phyloP scores from a whole-genome alignment of 1,139 yeast species.

The Scheffersomyces lignicola region DNA sequence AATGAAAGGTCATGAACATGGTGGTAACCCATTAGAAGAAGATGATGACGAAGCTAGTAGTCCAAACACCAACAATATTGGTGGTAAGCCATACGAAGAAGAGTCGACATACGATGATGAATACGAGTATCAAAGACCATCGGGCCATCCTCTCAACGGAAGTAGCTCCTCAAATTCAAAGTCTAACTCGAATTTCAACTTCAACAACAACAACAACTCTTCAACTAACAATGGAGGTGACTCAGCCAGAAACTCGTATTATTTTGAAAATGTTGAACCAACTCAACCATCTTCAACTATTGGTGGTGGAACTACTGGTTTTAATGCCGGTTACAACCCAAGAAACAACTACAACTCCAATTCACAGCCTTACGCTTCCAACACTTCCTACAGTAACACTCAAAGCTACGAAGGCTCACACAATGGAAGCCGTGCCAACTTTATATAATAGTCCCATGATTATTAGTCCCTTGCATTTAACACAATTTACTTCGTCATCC shows the following conservation, averaged over 20 bases:
- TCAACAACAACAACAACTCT: slow-evolving; percentile 9
- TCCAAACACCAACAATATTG: not conserved
- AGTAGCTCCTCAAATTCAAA: slow-evolving; percentile 5
- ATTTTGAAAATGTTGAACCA: slow-evolving; percentile 35
- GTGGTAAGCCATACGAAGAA: slow-evolving; percentile 24
- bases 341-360: slow-evolving; percentile 5
- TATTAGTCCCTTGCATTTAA: too few relatives aligned
- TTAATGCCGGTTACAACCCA: slow-evolving; percentile 1
- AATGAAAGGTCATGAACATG: slow-evolving; percentile 70
- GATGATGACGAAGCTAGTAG: slow-evolving; percentile 27
- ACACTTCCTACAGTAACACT: slow-evolving; percentile 11
- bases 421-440: slow-evolving; percentile 19
- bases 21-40: slow-evolving; percentile 29
- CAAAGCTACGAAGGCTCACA: slow-evolving; percentile 6
- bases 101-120: slow-evolving; percentile 10
- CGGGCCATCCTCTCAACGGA: slow-evolving; percentile 2
- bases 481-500: too few relatives aligned
- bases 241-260: slow-evolving; percentile 34
- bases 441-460: too few relatives aligned
- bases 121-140: slow-evolving; percentile 7
- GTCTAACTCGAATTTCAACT: slow-evolving; percentile 8
- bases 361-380: not conserved
- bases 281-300: slow-evolving; percentile 47
- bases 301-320: slow-evolving; percentile 30
- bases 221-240: slow-evolving; percentile 13